Evolutionary conservation across 2,329 filamentous ascomycete species (phyloP).

Genomic region (Neonectria magnoliae): DNA sequence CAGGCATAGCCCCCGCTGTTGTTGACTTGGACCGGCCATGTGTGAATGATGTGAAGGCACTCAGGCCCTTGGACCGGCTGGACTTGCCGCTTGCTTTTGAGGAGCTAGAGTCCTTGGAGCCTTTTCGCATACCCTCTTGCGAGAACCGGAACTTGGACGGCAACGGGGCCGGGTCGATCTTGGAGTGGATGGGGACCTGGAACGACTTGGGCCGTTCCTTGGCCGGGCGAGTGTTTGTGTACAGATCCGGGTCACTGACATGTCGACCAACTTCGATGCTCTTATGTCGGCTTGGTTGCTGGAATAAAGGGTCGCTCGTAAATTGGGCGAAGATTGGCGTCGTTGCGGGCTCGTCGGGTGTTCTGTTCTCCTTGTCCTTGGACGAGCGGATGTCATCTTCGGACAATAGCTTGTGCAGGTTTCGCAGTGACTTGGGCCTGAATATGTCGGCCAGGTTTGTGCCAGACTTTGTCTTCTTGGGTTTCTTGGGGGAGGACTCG

Average conservation of each 20-base stretch:
- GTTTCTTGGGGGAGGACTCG: constrained; percentile 66
- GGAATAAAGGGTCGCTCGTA: constrained; percentile 42
- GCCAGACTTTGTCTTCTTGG: constrained; percentile 83
- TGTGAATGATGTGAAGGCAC: constrained; percentile 50
- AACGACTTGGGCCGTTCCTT: constrained; percentile 64
- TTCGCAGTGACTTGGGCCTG: constrained; percentile 78
- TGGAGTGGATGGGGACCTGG: constrained; percentile 48
- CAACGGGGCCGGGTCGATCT: constrained; percentile 35
- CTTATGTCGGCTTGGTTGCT: constrained; percentile 33
- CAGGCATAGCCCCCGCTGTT: constrained; percentile 43
- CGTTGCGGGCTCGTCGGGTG: constrained; percentile 59
- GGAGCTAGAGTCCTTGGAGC: constrained; percentile 43
- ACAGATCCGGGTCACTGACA: constrained; percentile 33
- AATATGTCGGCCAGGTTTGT: constrained; percentile 84
- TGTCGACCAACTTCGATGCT: constrained; percentile 40
- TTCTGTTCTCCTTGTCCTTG: constrained; percentile 85
- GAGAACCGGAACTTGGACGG: constrained; percentile 36
- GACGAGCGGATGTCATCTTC: constrained; percentile 61
- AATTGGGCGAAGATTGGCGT: constrained; percentile 88
- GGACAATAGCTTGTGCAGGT: constrained; percentile 63
- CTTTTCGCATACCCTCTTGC: constrained; percentile 36
- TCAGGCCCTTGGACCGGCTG: constrained; percentile 54
- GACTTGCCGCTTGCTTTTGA: constrained; percentile 48
- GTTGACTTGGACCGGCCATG: constrained; percentile 52
- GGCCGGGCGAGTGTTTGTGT: constrained; percentile 32